Base-by-base conservation (phyloP, 768 basidiomycete genomes). In the Mrakia gelida region DNA sequence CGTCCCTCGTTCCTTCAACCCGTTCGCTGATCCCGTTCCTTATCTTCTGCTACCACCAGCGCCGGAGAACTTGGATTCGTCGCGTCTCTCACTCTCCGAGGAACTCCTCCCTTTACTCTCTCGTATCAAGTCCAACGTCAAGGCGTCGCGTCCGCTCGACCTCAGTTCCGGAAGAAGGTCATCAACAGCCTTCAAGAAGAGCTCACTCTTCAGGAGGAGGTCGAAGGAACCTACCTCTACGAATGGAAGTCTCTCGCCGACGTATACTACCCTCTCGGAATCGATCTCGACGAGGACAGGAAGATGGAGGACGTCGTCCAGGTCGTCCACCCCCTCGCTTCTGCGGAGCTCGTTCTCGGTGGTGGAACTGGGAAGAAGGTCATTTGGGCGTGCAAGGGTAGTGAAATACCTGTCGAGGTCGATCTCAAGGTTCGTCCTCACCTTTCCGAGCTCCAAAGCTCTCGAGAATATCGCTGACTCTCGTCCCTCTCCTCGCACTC, bases 181-280 rank as follows among this genome's bases (percentile, higher is more conserved):
- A 81, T 83, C 88, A 86, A 86, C n/a, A 90, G 92, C 11, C 88
- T 92, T 38, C 80, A 81, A 62, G 92, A 92, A 52, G 92, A 94
- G 82, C 85, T 97, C 75, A 91, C 90, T 11, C 85, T 96, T 23
- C 91, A 94, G 83, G 95, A 96, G 3, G 91, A 95, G 59, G 88
- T 89, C 71, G 95, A 93, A 79, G 95, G 95, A 11, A 91, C 92
- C 81, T 98, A 97, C 84, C 88, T 88, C 13, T 98, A 95, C 85
- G 89, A 87, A 0, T 94, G 95, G 85, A 85, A 88, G 11, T 87
- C 90, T 45, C 85, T 98, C 79, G 92, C 91, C 82, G 95, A 98
- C 83, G 87, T 88, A 15, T 90, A 95, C 83, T 98, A 98, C 84
- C 88, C 32, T 23, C 38, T 89, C 81, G 90, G 89, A 80, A 87